Base-by-base conservation (phyloP, 768 basidiomycete species). In the Glaciozyma martinii region DNA sequence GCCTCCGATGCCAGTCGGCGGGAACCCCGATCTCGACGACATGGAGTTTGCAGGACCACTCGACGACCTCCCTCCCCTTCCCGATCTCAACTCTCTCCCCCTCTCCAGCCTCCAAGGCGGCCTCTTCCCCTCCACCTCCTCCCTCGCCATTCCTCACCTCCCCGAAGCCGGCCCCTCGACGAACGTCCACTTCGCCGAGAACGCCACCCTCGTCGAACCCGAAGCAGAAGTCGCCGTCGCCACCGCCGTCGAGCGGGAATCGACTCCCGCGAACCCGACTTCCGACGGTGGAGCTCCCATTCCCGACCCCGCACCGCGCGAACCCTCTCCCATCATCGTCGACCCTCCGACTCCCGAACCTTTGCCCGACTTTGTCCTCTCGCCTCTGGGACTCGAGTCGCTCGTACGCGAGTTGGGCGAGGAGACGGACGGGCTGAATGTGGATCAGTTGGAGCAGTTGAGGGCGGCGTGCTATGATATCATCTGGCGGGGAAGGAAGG, bases 401-500 rank as follows among this genome's bases (percentile, higher is more conserved):
- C 81, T 98, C 0, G 76, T 78, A 62, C 53, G 74, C 3, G 76
- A 79, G 53, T 75, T 97, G 32, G 77, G 77, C 43, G 78, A 81
- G 23, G 74, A 74, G 53, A 95, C 94, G 1, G 74, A 66, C 9
- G 74, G 73, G 0, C 78, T 97, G 50, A 88, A 80, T 30, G 81
- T 97, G 57, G 95, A 99, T 74, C 85, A 94, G 74, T 82, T 99
- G 9, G 95, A 98, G 75, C 92, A 98, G 76, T 80, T 99, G 9
- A 84, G 95, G 8, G 93, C 95, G 12, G 84, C 82, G 3, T 87
- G 85, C 71, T 82, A 92, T 30, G 84, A 85, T 49, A 79, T 79
- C 57, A 81, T 97, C n/a, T 99, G 93, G 93, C 79, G 83, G 33
- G 84, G 83, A 67, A 78, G 92, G 43, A 78, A 79, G 18, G 86